Evolutionary conservation across 306 rosid genomes (phyloP), one percentile per base, ranked within the genome.

Genomic region (Vigna hirtella): DNA sequence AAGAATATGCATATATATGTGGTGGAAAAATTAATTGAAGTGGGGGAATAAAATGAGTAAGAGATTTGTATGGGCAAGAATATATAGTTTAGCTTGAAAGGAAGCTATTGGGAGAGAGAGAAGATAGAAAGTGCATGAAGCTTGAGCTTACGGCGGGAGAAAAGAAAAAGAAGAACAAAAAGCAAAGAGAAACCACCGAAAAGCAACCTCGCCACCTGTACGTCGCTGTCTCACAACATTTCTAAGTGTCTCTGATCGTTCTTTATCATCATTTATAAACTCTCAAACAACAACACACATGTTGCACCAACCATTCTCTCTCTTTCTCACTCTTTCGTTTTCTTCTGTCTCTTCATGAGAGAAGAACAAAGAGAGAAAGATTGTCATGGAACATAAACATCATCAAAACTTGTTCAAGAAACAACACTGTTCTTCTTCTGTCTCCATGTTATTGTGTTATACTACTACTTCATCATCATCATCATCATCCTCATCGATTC

Each of bases 61-160:
- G 11, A 20, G 72, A 75, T 71, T 32, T 63, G 76, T 20, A 73
- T 70, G 24, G 76, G 45, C 71, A 17, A 63, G 66, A 70, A 70
- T 14, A 43, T 12, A 18, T 57, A 62, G 56, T 43, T 59, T 74
- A n/a, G 18, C 70, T 70, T 85, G 58, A 26, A 81, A 81, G 83
- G 61, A 16, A 51, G 3, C 10, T 13, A 11, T 17, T 28, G n/a
- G 2, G 6, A 72, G 28, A 45, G 52, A 53, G 28, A 8, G 45
- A 40, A 40, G 42, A 28, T 42, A 52, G 66, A 68, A 34, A 67
- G 78, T 42, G 47, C 57, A 56, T 43, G 74, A 70, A 38, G 59
- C 66, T 30, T 16, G 57, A 56, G 64, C 66, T 56, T 26, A 70
- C 70, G 78, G 89, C 67, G 53, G 80, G 67, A 58, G 61, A 66